Conservation (phyloP, 306 rosid species). For the Castanea crenata region DNA sequence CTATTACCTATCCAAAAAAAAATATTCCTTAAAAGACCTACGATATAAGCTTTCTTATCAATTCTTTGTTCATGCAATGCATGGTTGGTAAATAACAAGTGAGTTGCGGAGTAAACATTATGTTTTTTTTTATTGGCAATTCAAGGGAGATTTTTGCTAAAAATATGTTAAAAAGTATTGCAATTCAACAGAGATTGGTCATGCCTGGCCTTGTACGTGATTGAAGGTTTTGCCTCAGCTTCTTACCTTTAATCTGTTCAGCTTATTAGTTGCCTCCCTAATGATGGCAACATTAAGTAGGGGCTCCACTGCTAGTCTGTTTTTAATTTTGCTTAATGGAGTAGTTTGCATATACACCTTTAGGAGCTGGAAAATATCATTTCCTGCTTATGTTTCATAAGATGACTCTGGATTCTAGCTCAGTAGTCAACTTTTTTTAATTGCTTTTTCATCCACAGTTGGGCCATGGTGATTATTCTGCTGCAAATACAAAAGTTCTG, state of each 20-base stretch:
- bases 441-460: conserved; percentile 47
- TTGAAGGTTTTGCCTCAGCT: background rate
- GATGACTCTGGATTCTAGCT: background rate
- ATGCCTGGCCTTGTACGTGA: background rate
- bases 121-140: background rate
- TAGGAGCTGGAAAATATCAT: background rate
- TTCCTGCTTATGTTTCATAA: too few species aligned
- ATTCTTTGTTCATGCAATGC: conserved; percentile 3
- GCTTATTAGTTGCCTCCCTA: background rate
- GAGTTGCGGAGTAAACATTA: background rate
- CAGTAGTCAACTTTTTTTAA: conserved; percentile 4
- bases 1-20: too few species aligned
- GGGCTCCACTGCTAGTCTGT: background rate
- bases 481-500: conserved; percentile 90
- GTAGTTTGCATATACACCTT: background rate
- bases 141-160: background rate
- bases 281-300: background rate
- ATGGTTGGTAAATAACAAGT: background rate
- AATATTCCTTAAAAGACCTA: background rate
- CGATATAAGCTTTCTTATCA: conserved; percentile 1
- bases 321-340: background rate
- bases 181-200: background rate
- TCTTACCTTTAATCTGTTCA: background rate
- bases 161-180: background rate
- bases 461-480: conserved; percentile 85